Base-by-base conservation (phyloP, 495 filamentous ascomycete species). In the Lophiostoma macrostomum region DNA sequence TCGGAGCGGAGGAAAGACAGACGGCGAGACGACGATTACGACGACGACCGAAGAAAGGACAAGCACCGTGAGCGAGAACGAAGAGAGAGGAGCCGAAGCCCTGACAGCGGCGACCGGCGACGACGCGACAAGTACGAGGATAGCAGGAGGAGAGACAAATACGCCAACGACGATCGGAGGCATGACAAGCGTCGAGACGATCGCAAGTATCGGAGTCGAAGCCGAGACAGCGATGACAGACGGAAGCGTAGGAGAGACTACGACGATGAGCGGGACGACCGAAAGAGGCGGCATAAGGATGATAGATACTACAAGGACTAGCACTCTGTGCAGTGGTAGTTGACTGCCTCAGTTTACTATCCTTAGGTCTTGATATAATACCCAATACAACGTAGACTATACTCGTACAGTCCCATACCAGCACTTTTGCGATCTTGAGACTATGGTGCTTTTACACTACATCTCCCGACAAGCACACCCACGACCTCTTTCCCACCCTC, bases 91-190 rank as follows among this genome's bases (percentile, higher is more conserved):
- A 58, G 60, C 27, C 31, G 27, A 2, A 39, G 36, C 14, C 36
- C 36, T 2, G 38, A 39, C 8, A 52, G 56, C 30, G 32, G 55
- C 24, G 47, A 55, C 22, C 19, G 38, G 4, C 30, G 51, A 47
- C 30, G 39, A 20, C 18, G 42, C 13, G 51, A 39, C 4, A 55
- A 31, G 36, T 20, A 36, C 30, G 23, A 36, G 13, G 22, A 44
- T 4, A 2, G 22, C 3, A 14, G 24, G 12, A 20, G 40, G 6
- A 45, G 39, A n/a, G 42, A 60, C 12, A 30, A 50, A 0, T 49
- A 63, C 41, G 23, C 49, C 29, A 56, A 53, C 32, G 66, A 64
- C 19, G 39, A 39, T 11, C 57, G 53, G 25, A 35, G 64, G 5
- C 50, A 60, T 28, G 40, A 53, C 35, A 24, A 40, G 14, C 30